phyloP scores from a whole-genome alignment of 2,329 filamentous ascomycete genomes.

The Botrytis aclada region DNA sequence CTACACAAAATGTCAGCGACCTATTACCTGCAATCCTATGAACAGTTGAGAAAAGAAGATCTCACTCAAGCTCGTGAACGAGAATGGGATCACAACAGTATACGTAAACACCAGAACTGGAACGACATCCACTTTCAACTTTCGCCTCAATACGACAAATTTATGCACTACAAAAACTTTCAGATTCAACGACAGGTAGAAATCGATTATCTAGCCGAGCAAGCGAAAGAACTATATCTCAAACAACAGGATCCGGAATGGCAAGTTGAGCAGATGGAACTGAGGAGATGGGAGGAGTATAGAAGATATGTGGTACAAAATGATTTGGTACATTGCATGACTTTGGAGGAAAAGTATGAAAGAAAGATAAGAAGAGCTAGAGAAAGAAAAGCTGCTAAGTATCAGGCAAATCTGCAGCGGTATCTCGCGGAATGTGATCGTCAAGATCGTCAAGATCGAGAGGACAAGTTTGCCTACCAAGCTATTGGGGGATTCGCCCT shows the following conservation, averaged over 20 bases:
- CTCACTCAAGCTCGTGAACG: neutral
- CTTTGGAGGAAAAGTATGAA: neutral
- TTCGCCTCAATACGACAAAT: neutral
- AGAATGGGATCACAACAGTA: neutral
- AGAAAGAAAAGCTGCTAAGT: neutral
- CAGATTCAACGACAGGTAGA: neutral
- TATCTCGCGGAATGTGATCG: neutral
- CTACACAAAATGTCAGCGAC: neutral
- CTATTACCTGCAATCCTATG: neutral
- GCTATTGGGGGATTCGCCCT: neutral
- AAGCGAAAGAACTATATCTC: neutral
- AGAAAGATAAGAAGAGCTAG: neutral
- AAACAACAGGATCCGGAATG: neutral
- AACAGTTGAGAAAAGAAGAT: neutral
- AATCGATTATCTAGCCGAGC: neutral
- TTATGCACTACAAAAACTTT: neutral
- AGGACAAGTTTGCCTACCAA: neutral
- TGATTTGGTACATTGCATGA: neutral
- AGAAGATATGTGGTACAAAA: neutral
- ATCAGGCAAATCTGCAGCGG: neutral
- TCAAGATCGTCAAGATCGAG: neutral
- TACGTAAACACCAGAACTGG: neutral
- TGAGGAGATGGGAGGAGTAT: neutral
- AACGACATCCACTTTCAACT: neutral
- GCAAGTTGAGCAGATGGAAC: neutral